Evolutionary conservation across 2,329 filamentous ascomycete genomes (phyloP).

Genomic region (Penicillium sp.): DNA sequence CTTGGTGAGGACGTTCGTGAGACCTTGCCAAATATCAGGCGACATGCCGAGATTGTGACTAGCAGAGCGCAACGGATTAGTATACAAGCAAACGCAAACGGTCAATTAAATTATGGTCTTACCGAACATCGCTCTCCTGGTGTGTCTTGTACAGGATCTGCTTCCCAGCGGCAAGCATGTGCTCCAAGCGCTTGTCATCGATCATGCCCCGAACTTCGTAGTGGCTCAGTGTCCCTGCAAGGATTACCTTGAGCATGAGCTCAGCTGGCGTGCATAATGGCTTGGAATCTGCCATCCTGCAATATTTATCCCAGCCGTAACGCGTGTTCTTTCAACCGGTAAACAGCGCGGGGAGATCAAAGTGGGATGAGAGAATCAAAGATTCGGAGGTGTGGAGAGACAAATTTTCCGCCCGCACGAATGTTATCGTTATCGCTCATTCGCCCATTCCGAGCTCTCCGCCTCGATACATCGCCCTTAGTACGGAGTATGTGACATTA

Average conservation of each 20-base stretch:
- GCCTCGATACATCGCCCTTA: not conserved
- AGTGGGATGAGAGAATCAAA: conserved; percentile 9
- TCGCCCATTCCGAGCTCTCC: not conserved
- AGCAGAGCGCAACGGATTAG: conserved; percentile 3
- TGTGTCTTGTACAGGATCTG: conserved; percentile 59
- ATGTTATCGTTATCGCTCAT: not conserved
- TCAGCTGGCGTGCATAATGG: conserved; percentile 47
- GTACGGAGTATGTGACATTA: not conserved
- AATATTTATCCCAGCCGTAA: not conserved
- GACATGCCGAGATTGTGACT: conserved; percentile 58
- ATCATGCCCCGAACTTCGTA: conserved; percentile 61
- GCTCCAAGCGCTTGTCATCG: conserved; percentile 56
- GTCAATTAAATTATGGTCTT: conserved; percentile 10
- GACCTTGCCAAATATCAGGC: conserved; percentile 58
- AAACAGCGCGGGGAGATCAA: conserved; percentile 3
- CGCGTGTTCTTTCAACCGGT: not conserved
- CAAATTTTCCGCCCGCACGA: conserved; percentile 11
- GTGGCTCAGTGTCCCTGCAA: conserved; percentile 53
- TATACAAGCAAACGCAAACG: not conserved
- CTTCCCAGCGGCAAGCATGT: conserved; percentile 58
- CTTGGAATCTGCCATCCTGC: conserved; percentile 35
- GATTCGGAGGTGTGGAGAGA: conserved; percentile 9
- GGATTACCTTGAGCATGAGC: conserved; percentile 48
- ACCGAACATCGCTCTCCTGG: conserved; percentile 55
- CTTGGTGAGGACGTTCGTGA: conserved; percentile 56